A percentile compares a stretch with the other conserved stretches of the same genome.
These are phyloP conservation scores for Lumnitzera racemosa DNA, from an alignment of 345 rosid species.

Conservation along the genomic window DNA sequence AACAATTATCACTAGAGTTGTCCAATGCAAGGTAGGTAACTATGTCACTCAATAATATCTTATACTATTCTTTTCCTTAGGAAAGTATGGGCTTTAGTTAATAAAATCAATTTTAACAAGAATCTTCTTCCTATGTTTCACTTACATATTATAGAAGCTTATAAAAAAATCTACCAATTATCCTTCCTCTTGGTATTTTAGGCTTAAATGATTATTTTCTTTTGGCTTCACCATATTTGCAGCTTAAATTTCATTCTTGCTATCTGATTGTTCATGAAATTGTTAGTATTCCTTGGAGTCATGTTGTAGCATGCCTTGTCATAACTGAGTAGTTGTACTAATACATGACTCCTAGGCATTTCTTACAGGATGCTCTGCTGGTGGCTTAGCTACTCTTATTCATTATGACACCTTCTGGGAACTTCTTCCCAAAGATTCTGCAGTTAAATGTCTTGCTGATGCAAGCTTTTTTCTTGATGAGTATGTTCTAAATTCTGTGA, in stretches of 20 bases:
- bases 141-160: too few species aligned
- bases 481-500: slow-evolving; percentile 35
- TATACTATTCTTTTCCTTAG: not conserved
- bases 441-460: slow-evolving; percentile 89
- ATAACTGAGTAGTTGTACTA: not conserved
- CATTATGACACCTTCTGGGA: slow-evolving; percentile 73
- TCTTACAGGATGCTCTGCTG: slow-evolving; percentile 97
- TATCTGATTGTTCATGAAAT: too few species aligned
- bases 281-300: too few species aligned
- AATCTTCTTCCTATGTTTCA: too few species aligned
- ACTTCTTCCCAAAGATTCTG: slow-evolving; percentile 51
- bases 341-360: slow-evolving; percentile 47
- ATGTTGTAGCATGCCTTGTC: not conserved
- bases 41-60: not conserved
- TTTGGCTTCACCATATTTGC: too few species aligned
- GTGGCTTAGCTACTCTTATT: slow-evolving; percentile 82
- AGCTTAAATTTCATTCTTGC: too few species aligned
- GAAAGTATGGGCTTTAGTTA: not conserved
- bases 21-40: slow-evolving; percentile 59
- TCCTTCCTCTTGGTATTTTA: too few species aligned
- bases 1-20: slow-evolving; percentile 65
- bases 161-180: too few species aligned
- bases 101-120: too few species aligned
- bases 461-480: slow-evolving; percentile 84
- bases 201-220: too few species aligned